Percentiles rank a stretch among this genome's conserved stretches.
Conservation (phyloP, 169 alveolate species). For the Babesia ovata region DNA sequence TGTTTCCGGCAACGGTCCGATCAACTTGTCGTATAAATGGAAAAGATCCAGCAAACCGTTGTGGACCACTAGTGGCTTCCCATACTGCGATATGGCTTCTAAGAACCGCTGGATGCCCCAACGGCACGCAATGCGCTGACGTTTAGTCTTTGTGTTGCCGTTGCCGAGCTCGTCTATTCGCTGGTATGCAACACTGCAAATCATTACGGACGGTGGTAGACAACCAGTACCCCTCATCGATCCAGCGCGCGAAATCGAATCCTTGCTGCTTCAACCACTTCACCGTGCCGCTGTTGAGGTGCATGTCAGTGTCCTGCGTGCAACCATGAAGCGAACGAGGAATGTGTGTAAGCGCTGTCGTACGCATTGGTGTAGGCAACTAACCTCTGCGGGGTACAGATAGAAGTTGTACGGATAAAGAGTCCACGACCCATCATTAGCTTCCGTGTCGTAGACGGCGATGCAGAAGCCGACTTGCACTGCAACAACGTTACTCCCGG, state of each 20-base stretch:
- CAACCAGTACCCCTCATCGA: slow-evolving; percentile 55
- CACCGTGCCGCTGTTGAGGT: slow-evolving; percentile 35
- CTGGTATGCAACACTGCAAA: slow-evolving; percentile 22
- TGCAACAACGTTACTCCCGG: slow-evolving; percentile 12
- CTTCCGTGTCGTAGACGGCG: slow-evolving; percentile 30
- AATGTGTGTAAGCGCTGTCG: no score
- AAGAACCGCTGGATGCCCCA: slow-evolving; percentile 60
- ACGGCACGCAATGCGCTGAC: background rate
- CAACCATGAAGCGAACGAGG: background rate
- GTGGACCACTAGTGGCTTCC: slow-evolving; percentile 74
- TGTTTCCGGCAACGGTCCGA: slow-evolving; percentile 62
- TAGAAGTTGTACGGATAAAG: slow-evolving; percentile 72
- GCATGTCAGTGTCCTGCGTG: slow-evolving; percentile 30
- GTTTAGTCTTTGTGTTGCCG: background rate
- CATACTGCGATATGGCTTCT: slow-evolving; percentile 55
- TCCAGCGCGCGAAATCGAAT: slow-evolving; percentile 54
- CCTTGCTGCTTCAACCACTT: slow-evolving; percentile 59
- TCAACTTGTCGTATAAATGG: slow-evolving; percentile 70
- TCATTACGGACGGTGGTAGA: background rate
- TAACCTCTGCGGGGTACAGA: slow-evolving; percentile 45
- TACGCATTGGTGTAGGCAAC: background rate
- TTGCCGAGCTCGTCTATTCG: slow-evolving; percentile 1
- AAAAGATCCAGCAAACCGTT: slow-evolving; percentile 73
- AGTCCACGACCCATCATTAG: slow-evolving; percentile 44
- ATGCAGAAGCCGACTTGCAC: slow-evolving; percentile 74